Evolutionary conservation across 129 eudicot species (phyloP).

Genomic region (Helianthus annuus): HanXRQr2.0-SUNRISE NC_035438.2:87286645-87287144

Average conservation of each 20-base stretch:
- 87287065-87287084: slow-evolving; percentile 78
- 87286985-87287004: slow-evolving; percentile 45
- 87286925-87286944: slow-evolving; percentile 63
- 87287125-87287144: slow-evolving; percentile 63
- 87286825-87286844: slow-evolving; percentile 69
- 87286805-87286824: slow-evolving; percentile 71
- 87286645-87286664: too few species aligned
- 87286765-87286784: neutral
- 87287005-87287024: neutral
- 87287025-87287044: neutral
- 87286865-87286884: slow-evolving; percentile 85
- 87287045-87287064: slow-evolving; percentile 32
- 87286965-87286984: slow-evolving; percentile 76
- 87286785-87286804: slow-evolving; percentile 52
- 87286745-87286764: too few species aligned
- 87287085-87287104: slow-evolving; percentile 61
- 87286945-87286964: slow-evolving; percentile 64
- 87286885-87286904: slow-evolving; percentile 72
- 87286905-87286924: slow-evolving; percentile 72
- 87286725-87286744: too few species aligned
- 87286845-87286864: slow-evolving; percentile 79
- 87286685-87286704: too few species aligned
- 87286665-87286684: too few species aligned
- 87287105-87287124: slow-evolving; percentile 56
- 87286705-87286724: too few species aligned